phyloP scores from a whole-genome alignment of 257 asterid genomes.

The Nicotiana paniculata region DNA sequence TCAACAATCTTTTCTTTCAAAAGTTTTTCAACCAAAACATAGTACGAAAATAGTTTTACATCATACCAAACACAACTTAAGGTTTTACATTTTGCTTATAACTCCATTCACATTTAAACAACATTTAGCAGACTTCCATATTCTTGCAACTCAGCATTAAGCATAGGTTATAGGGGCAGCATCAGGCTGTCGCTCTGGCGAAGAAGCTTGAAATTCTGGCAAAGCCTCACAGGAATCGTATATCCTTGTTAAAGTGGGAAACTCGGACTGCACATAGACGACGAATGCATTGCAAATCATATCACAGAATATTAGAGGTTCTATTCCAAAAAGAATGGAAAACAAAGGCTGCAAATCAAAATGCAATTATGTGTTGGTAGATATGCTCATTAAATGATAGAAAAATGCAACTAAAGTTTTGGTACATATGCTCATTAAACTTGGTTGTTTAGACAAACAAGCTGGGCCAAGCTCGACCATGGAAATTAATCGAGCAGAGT shows the following conservation, averaged over 20 bases:
- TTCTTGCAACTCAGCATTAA: too few relatives aligned
- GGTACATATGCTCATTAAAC: background rate
- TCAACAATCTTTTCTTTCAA: background rate
- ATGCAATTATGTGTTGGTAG: background rate
- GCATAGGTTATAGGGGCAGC: constrained; percentile 18
- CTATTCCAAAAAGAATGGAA: background rate
- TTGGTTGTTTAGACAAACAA: background rate
- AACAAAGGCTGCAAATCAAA: background rate
- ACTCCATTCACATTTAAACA: background rate
- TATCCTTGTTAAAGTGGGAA: constrained; percentile 37
- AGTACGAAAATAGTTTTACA: background rate
- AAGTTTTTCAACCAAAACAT: background rate
- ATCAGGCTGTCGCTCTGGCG: constrained; percentile 66
- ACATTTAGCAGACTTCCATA: background rate
- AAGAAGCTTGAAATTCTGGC: constrained; percentile 63
- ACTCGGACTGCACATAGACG: constrained; percentile 38
- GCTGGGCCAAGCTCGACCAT: background rate
- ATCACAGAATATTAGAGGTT: background rate
- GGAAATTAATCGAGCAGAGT: background rate
- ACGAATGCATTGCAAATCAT: background rate
- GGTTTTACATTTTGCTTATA: background rate
- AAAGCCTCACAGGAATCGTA: constrained; percentile 38
- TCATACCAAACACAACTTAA: background rate
- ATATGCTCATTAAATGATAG: background rate
- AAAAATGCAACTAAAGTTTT: background rate